Base-by-base conservation (phyloP, 495 filamentous ascomycete species). In the Parathielavia hyrcaniae region DNA sequence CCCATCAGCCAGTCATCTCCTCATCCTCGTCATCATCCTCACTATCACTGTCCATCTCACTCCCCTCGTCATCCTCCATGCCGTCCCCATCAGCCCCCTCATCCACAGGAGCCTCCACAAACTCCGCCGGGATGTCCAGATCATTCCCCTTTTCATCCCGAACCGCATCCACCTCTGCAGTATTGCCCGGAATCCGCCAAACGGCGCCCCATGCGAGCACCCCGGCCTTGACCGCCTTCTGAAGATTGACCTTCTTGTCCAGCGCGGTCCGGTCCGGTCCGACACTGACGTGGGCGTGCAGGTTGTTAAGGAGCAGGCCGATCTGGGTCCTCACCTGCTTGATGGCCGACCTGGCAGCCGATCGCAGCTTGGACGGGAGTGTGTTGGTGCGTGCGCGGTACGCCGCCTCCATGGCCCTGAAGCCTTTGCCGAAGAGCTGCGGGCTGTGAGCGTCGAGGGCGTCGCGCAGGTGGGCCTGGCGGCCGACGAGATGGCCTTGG, bases 221-320 rank as follows among this genome's bases (percentile, higher is more conserved):
- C 38, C 54, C 17, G 5, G 7, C 38, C 50, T 51, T 43, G 5
- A 60, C 50, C 14, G 2, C n/a, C 44, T 46, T 32, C 50, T 64
- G 61, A 26, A 64, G n/a, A 7, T 1, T 6, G 14, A 17, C 44
- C 55, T 64, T 61, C 26, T 34, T 41, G 34, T 34, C 53, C 26
- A 59, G n/a, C 26, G 47, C 45, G 11, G 51, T 53, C 14, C 49
- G 19, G 39, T 58, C 58, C n/a, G 43, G 34, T 7, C n/a, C 13
- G 19, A 16, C 34, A 6, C 49, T 34, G 17, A 41, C 40, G n/a
- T 50, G 47, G 23, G 47, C 32, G 30, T 58, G 43, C 26, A 64
- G 20, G 39, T 61, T 61, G 32, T 58, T 52, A 43, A 64, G 58
- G 19, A 64, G 35, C 9, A 61, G 20, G 20, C 34, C 32, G 16